phyloP scores from a whole-genome alignment of 495 filamentous ascomycete species.

The Neurospora sp. region DNA sequence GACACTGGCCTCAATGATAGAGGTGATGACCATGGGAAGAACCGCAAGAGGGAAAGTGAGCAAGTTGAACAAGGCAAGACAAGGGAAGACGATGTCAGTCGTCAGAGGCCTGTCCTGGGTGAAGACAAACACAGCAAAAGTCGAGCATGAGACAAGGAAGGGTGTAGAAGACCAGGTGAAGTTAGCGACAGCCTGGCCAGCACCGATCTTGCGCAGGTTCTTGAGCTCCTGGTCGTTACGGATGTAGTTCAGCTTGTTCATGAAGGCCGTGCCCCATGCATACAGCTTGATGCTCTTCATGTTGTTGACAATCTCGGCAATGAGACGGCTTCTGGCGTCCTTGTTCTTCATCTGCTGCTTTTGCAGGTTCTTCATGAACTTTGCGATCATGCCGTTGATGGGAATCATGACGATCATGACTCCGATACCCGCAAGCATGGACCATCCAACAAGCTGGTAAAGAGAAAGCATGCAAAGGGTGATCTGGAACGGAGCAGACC shows the following conservation, averaged over 20 bases:
- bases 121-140: constrained; percentile 88
- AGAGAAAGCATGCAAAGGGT: constrained; percentile 87
- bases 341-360: constrained; percentile 99
- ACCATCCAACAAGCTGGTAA: constrained; percentile 84
- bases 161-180: constrained; percentile 99
- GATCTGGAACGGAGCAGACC: constrained; percentile 97
- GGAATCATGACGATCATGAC: constrained; percentile 98
- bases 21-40: constrained; percentile 95
- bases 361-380: constrained; percentile 87
- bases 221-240: constrained; percentile 92
- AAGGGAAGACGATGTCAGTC: constrained; percentile 92
- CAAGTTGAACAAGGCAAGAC: constrained; percentile 78
- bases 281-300: constrained; percentile 99
- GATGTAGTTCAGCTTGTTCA: constrained; percentile 91
- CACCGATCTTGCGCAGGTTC: constrained; percentile 91
- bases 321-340: constrained; percentile 81
- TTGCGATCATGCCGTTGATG: constrained; percentile 85
- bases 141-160: constrained; percentile 95
- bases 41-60: constrained; percentile 92
- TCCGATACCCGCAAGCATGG: constrained; percentile 93
- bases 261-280: constrained; percentile 93
- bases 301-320: constrained; percentile 98
- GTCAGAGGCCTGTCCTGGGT: constrained; percentile 72
- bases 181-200: constrained; percentile 84
- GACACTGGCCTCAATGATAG: constrained; percentile 91